Evolutionary conservation across 192 early-diverging fungal species (phyloP).

Genomic region (Coemansia sp.): DNA sequence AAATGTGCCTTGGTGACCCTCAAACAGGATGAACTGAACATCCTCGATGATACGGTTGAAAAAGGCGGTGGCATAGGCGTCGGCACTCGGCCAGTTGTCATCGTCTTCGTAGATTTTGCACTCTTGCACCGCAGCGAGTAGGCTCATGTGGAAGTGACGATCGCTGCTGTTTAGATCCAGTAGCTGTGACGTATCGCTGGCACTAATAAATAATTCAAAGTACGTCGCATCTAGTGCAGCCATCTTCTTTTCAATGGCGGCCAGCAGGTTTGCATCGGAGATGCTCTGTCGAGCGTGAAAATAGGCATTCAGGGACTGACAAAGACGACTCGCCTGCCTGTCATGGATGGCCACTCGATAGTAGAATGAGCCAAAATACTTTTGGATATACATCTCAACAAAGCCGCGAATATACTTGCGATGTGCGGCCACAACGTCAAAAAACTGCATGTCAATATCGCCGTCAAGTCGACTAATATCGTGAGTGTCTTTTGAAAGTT

Average conservation of each 20-base stretch:
- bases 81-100: constrained; percentile 32
- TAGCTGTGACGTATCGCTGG: background rate
- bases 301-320: background rate
- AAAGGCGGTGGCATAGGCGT: constrained; percentile 32
- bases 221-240: constrained; percentile 8
- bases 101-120: constrained; percentile 26
- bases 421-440: constrained; percentile 15
- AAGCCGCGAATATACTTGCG: constrained; percentile 39
- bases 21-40: constrained; percentile 26
- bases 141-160: constrained; percentile 32
- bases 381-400: constrained; percentile 35
- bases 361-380: constrained; percentile 36
- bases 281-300: constrained; percentile 1
- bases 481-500: constrained; percentile 26
- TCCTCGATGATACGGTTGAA: constrained; percentile 41
- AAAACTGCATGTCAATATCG: constrained; percentile 37
- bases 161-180: constrained; percentile 14
- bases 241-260: constrained; percentile 22
- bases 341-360: constrained; percentile 15
- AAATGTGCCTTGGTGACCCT: constrained; percentile 8
- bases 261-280: constrained; percentile 10
- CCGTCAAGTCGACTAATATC: constrained; percentile 36
- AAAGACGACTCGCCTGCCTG: constrained; percentile 8
- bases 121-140: constrained; percentile 18
- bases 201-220: background rate